phyloP scores from a whole-genome alignment of 2,329 filamentous ascomycete genomes.

The Colletotrichum cereale region DNA sequence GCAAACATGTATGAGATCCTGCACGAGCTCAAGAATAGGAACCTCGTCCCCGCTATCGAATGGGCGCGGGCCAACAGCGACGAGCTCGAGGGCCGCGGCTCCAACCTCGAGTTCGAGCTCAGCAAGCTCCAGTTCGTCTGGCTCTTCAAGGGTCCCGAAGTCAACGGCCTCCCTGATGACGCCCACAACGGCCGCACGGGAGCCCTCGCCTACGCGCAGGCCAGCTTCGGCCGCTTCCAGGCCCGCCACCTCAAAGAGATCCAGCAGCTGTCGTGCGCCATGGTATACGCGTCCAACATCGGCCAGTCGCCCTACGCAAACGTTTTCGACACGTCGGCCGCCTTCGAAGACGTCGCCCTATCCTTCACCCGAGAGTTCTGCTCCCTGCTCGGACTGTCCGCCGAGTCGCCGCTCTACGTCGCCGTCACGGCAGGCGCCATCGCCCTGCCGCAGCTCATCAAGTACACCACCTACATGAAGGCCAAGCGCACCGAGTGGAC shows the following conservation, averaged over 20 bases:
- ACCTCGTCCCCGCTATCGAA: constrained; percentile 85
- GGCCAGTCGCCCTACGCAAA: constrained; percentile 80
- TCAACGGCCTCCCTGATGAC: constrained; percentile 68
- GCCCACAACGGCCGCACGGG: constrained; percentile 65
- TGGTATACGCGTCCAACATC: constrained; percentile 84
- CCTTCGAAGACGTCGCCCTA: constrained; percentile 86
- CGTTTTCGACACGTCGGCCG: constrained; percentile 80
- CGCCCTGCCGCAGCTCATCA: constrained; percentile 88
- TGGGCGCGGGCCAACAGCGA: constrained; percentile 83
- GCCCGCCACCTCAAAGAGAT: constrained; percentile 82
- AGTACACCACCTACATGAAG: constrained; percentile 88
- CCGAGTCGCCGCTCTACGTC: constrained; percentile 92
- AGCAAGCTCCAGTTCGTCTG: constrained; percentile 91
- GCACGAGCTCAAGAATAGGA: constrained; percentile 78
- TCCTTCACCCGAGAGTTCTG: constrained; percentile 97
- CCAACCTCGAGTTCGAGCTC: constrained; percentile 95
- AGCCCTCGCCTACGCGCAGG: constrained; percentile 82
- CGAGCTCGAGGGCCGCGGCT: constrained; percentile 83
- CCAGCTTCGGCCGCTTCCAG: constrained; percentile 81
- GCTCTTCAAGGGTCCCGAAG: constrained; percentile 76
- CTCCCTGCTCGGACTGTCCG: constrained; percentile 87
- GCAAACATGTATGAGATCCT: constrained; percentile 92
- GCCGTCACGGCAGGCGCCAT: constrained; percentile 93
- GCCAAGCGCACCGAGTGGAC: constrained; percentile 96
- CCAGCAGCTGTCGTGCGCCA: constrained; percentile 82